These are phyloP conservation scores for Chaetomium cochliodes DNA, from an alignment of 495 filamentous ascomycete genomes.

Conservation along the genomic window DNA sequence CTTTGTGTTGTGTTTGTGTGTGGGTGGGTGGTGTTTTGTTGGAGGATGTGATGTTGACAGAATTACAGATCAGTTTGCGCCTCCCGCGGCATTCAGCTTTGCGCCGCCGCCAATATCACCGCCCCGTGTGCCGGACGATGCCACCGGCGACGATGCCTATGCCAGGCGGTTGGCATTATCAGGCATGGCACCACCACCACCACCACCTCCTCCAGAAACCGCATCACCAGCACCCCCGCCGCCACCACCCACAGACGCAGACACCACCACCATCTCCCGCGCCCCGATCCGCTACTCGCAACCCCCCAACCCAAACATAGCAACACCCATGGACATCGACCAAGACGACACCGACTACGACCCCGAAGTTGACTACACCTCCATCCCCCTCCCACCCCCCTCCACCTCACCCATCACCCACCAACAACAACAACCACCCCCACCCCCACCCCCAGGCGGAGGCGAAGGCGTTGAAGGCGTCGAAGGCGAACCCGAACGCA, in stretches of 20 bases:
- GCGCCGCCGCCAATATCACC: slow-evolving; percentile 65
- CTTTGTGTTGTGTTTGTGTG: too few relatives aligned
- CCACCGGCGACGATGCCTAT: slow-evolving; percentile 71
- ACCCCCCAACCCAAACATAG: slow-evolving; percentile 48
- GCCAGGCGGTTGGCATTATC: slow-evolving; percentile 60
- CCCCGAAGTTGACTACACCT: slow-evolving; percentile 46
- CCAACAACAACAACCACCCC: slow-evolving; percentile 7
- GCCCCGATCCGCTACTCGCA: slow-evolving; percentile 84
- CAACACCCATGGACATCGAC: slow-evolving; percentile 49
- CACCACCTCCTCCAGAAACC: slow-evolving; percentile 39
- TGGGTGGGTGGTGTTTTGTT: neutral
- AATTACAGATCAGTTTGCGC: slow-evolving; percentile 66
- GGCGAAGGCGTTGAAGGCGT: too few relatives aligned
- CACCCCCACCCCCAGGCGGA: neutral
- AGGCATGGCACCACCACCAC: slow-evolving; percentile 37
- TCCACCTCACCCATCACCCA: neutral
- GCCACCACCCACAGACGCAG: slow-evolving; percentile 41
- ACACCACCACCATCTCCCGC: slow-evolving; percentile 65
- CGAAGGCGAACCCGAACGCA: slow-evolving; percentile 40
- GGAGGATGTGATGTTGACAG: slow-evolving; percentile 26
- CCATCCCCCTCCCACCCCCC: slow-evolving; percentile 24
- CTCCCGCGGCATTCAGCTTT: slow-evolving; percentile 64
- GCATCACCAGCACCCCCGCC: slow-evolving; percentile 41
- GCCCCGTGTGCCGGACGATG: slow-evolving; percentile 49
- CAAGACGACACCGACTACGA: slow-evolving; percentile 36